These are phyloP conservation scores for Aspergillus nidulans DNA, from an alignment of 495 filamentous ascomycete genomes.

Conservation along the genomic window DNA sequence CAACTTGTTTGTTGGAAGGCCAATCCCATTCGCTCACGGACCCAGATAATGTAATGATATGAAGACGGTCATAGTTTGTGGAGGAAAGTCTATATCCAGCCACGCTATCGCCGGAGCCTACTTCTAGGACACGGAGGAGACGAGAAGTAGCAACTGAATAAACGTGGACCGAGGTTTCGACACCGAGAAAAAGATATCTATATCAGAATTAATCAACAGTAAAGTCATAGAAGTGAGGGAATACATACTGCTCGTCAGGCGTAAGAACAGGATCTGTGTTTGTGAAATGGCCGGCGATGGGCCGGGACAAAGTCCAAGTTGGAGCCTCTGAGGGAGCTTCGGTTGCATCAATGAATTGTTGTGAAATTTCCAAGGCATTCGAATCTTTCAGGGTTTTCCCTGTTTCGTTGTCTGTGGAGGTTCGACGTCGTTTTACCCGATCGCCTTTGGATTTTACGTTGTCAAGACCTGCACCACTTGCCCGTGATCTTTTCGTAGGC, in stretches of 20 bases:
- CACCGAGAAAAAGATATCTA: constrained; percentile 67
- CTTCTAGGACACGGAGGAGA: constrained; percentile 56
- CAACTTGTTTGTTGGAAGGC: constrained; percentile 52
- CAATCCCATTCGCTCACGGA: constrained; percentile 72
- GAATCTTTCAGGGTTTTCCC: not conserved
- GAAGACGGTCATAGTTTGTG: constrained; percentile 53
- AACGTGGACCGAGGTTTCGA: constrained; percentile 62
- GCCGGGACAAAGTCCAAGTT: constrained; percentile 32
- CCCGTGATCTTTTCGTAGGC: constrained; percentile 34
- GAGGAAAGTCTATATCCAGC: constrained; percentile 57
- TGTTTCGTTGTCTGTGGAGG: constrained; percentile 17
- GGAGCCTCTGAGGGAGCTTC: no score
- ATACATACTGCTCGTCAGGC: constrained; percentile 69
- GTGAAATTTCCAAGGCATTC: not conserved
- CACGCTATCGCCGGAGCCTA: constrained; percentile 33
- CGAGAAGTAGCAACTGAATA: constrained; percentile 79
- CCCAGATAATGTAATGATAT: constrained; percentile 64
- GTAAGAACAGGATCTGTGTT: constrained; percentile 77
- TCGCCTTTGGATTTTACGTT: constrained; percentile 19
- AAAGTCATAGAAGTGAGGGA: not conserved
- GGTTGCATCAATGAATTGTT: not conserved
- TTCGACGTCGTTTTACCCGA: constrained; percentile 33
- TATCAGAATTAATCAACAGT: constrained; percentile 20
- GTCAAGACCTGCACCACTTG: constrained; percentile 27
- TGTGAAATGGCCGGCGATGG: constrained; percentile 31